Evolutionary conservation across 495 filamentous ascomycete species (phyloP).

Genomic region (Podospora bellae-mahoneyi): DNA sequence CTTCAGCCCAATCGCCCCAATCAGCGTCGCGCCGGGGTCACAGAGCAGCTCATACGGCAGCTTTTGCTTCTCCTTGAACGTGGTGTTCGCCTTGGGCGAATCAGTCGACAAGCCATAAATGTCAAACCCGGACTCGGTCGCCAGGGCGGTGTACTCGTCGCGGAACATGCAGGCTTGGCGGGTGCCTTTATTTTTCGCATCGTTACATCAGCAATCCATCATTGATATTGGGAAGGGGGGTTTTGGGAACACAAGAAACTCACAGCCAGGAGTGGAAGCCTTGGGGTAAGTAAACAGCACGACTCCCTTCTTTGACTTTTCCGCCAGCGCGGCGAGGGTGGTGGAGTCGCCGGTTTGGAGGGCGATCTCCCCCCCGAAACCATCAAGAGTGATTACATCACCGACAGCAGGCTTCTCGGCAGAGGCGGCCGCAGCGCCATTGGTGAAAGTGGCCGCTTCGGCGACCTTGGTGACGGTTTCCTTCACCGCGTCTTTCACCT

Average conservation of each 20-base stretch:
- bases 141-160: constrained; percentile 72
- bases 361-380: constrained; percentile 79
- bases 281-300: constrained; percentile 95
- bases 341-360: constrained; percentile 78
- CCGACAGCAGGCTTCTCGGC: constrained; percentile 39
- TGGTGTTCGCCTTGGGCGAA: constrained; percentile 82
- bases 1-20: constrained; percentile 70
- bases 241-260: constrained; percentile 36
- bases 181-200: constrained; percentile 53
- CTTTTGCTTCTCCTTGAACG: constrained; percentile 82
- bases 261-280: constrained; percentile 93
- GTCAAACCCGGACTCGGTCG: constrained; percentile 66
- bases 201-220: neutral
- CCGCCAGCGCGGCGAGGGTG: constrained; percentile 71
- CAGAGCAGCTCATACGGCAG: constrained; percentile 88
- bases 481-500: constrained; percentile 45
- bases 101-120: constrained; percentile 90
- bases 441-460: constrained; percentile 42
- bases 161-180: constrained; percentile 91
- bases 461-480: constrained; percentile 36
- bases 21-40: constrained; percentile 68
- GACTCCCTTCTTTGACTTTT: constrained; percentile 78
- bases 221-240: neutral
- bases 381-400: constrained; percentile 59
- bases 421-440: constrained; percentile 28